These are phyloP conservation scores for Cyphellophora attinorum DNA, from an alignment of 2,329 filamentous ascomycete genomes.

Conservation along the genomic window DNA sequence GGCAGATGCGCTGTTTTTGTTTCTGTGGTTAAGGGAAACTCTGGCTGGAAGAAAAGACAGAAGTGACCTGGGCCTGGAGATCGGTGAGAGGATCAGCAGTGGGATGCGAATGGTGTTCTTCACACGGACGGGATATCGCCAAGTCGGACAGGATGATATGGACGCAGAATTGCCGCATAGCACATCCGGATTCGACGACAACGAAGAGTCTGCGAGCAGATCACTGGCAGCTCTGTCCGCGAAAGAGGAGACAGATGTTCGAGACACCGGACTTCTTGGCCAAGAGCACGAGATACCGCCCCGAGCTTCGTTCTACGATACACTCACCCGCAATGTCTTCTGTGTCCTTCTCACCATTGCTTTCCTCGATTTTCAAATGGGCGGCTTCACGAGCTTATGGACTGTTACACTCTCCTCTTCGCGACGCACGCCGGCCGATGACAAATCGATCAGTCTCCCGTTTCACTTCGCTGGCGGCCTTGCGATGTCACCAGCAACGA, in stretches of 20 bases:
- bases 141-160: slow-evolving; percentile 7
- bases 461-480: slow-evolving; percentile 60
- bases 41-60: slow-evolving; percentile 20
- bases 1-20: slow-evolving; percentile 44
- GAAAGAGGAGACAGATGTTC: slow-evolving; percentile 10
- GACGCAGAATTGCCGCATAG: slow-evolving; percentile 10
- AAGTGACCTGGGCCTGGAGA: slow-evolving; percentile 10
- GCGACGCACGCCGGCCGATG: slow-evolving; percentile 39
- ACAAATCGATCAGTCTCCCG: slow-evolving; percentile 37
- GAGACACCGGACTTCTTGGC: no score
- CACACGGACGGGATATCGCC: slow-evolving; percentile 12
- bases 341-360: slow-evolving; percentile 53
- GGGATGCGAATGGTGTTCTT: slow-evolving; percentile 10
- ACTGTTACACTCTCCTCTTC: slow-evolving; percentile 69
- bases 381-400: slow-evolving; percentile 67
- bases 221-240: slow-evolving; percentile 8
- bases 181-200: slow-evolving; percentile 4
- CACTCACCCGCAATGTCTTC: slow-evolving; percentile 47
- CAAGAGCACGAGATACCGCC: slow-evolving; percentile 22
- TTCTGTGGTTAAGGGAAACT: slow-evolving; percentile 54
- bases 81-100: slow-evolving; percentile 13
- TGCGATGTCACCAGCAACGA: slow-evolving; percentile 58
- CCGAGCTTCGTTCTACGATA: slow-evolving; percentile 33
- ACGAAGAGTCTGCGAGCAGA: slow-evolving; percentile 2
- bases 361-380: slow-evolving; percentile 64